Base-by-base conservation (phyloP, 2,329 filamentous ascomycete species). In the Penicillium vulpinum region DNA sequence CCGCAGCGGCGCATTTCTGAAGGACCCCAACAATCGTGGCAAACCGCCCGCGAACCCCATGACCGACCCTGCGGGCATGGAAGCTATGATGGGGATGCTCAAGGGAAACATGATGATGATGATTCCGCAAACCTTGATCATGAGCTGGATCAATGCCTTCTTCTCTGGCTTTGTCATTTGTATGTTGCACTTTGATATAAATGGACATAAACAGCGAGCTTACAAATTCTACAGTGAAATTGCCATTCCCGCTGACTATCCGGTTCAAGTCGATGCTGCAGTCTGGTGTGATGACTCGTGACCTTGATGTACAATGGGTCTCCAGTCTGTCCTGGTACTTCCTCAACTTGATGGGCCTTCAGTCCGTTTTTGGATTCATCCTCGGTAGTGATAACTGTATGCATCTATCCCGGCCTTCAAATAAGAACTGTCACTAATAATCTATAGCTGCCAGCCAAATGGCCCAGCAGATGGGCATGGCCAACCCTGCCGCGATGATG, bases 51-150 rank as follows among this genome's bases (percentile, higher is more conserved):
- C 91, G 36, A 99, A 97, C 77, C 94, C 94, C 4, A 92, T 99
- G 85, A 90, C 89, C 11, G 94, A 99, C 74, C 95, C 95, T 22
- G 89, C 89, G 46, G 91, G 91, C 57, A 99, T 99, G 94, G 95
- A 99, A 73, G 93, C 92, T 66, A 99, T 99, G 94, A 99, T 99
- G 94, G 93, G 94, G 66, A 96, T 96, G 91, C 96, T 99, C 91
- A 99, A 99, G 85, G 92, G 92, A 56, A 96, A 99, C 73, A 96
- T 99, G 90, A 93, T 94, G 63, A 99, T 97, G 94, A 97, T 99
- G 81, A 91, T 99, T 57, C 94, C 94, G 47, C 96, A 99, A 77
- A 97, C 92, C 6, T 78, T 99, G 73, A 99, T 99, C 66, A 99
- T 99, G 94, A 94, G 93, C 64, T 99, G 94, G 94, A 97, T 99